Percentiles rank a stretch among this genome's conserved stretches.
These are phyloP conservation scores for Parastagonospora avenae DNA, from an alignment of 2,329 filamentous ascomycete genomes.

Conservation along the genomic window DNA sequence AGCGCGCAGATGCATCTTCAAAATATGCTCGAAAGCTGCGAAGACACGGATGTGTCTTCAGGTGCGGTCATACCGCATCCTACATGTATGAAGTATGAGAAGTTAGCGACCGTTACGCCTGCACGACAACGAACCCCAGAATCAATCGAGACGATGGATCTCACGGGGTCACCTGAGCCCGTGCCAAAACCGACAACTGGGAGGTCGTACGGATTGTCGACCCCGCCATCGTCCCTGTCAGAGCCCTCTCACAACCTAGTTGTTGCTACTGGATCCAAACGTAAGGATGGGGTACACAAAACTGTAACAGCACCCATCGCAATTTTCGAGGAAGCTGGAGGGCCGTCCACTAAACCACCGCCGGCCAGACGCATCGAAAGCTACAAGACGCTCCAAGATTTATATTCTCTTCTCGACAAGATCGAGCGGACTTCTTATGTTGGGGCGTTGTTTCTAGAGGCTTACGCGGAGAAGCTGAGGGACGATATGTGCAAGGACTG, in stretches of 20 bases:
- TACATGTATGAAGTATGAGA: neutral
- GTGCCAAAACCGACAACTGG: neutral
- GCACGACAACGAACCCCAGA: neutral
- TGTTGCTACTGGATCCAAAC: no score
- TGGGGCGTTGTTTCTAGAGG: conserved; percentile 26
- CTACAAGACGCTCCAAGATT: conserved; percentile 30
- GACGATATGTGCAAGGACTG: conserved; percentile 29
- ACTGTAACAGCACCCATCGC: neutral
- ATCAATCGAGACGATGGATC: neutral
- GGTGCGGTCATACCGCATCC: neutral
- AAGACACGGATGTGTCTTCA: neutral
- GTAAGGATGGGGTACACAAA: neutral
- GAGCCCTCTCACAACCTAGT: neutral
- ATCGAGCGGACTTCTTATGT: conserved; percentile 27
- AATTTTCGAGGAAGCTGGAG: neutral
- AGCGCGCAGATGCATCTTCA: conserved; percentile 15
- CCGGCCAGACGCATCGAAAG: conserved; percentile 9
- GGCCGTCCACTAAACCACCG: neutral
- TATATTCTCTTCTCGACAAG: conserved; percentile 33
- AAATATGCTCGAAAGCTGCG: neutral
- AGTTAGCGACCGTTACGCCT: neutral
- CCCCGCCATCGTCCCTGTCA: conserved; percentile 1
- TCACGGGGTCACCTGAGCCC: conserved; percentile 20
- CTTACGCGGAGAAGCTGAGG: conserved; percentile 31
- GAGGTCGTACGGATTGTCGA: neutral